phyloP scores from a whole-genome alignment of 2,329 filamentous ascomycete genomes.

The Trichothecium sympodiale region DNA sequence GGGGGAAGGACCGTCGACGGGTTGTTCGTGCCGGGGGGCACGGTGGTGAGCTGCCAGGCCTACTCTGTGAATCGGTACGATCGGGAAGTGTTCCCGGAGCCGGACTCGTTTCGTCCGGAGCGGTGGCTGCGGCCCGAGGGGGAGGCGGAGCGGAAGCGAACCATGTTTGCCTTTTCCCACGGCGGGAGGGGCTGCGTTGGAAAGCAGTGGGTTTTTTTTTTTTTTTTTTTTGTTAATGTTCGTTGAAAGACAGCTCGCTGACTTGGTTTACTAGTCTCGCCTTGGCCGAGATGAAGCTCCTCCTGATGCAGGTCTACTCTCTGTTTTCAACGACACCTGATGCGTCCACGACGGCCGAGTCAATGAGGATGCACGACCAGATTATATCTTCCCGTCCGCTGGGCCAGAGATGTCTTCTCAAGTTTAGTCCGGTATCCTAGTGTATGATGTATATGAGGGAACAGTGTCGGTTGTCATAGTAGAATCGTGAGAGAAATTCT shows the following conservation, averaged over 20 bases:
- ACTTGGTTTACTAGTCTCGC: constrained; percentile 32
- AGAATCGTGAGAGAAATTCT: too few relatives aligned
- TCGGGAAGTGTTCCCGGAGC: constrained; percentile 61
- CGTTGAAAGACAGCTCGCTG: neutral
- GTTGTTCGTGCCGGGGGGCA: constrained; percentile 38
- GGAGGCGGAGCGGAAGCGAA: constrained; percentile 55
- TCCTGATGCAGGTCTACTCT: constrained; percentile 52
- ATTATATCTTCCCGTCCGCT: constrained; percentile 54
- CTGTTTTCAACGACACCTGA: constrained; percentile 45
- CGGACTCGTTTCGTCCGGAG: constrained; percentile 68
- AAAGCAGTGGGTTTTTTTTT: constrained; percentile 50
- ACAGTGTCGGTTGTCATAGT: too few relatives aligned
- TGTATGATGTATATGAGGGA: too few relatives aligned
- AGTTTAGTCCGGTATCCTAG: constrained; percentile 24
- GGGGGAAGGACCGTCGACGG: constrained; percentile 42
- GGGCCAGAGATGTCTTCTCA: constrained; percentile 47
- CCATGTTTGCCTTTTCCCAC: constrained; percentile 55
- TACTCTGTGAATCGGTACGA: constrained; percentile 50
- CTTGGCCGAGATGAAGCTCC: constrained; percentile 55
- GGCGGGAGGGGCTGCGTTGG: constrained; percentile 57
- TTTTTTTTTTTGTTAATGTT: neutral
- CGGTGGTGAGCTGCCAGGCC: constrained; percentile 50
- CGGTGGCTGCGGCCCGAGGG: constrained; percentile 70
- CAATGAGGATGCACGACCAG: constrained; percentile 57
- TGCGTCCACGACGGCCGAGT: constrained; percentile 36